Conservation (phyloP, 2,329 filamentous ascomycete genomes). For the Sarocladium kiliense region DNA sequence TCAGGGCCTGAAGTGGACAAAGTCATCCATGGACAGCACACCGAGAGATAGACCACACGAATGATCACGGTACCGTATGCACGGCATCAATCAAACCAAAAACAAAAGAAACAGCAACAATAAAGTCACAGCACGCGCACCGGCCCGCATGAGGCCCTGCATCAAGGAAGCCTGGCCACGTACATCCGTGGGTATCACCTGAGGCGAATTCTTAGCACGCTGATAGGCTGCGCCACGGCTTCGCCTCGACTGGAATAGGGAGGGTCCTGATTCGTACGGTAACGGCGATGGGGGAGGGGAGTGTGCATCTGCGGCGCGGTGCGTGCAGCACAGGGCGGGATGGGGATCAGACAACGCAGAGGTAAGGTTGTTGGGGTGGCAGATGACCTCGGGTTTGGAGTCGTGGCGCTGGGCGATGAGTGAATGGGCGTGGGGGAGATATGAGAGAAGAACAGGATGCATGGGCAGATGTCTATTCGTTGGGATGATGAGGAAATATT, state of each 20-base stretch:
- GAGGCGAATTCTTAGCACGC: constrained; percentile 4
- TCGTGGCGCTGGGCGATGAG: constrained; percentile 3
- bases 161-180: not conserved
- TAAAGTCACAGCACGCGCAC: not conserved
- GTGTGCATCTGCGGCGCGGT: not conserved
- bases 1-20: not conserved
- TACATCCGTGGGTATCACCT: not conserved
- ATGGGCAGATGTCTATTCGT: not conserved
- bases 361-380: not conserved
- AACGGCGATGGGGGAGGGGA: not conserved
- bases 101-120: not conserved
- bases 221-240: not conserved
- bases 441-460: no score
- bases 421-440: not conserved
- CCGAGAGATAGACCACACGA: not conserved
- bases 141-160: not conserved
- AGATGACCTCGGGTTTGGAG: not conserved
- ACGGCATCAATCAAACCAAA: not conserved
- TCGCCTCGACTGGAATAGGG: constrained; percentile 1
- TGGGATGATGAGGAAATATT: not conserved
- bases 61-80: constrained; percentile 22
- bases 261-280: not conserved
- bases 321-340: not conserved
- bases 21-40: not conserved
- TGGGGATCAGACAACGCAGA: constrained; percentile 1